Conservation (phyloP, 2,329 filamentous ascomycete genomes). For the Exophiala aquamarina region DNA sequence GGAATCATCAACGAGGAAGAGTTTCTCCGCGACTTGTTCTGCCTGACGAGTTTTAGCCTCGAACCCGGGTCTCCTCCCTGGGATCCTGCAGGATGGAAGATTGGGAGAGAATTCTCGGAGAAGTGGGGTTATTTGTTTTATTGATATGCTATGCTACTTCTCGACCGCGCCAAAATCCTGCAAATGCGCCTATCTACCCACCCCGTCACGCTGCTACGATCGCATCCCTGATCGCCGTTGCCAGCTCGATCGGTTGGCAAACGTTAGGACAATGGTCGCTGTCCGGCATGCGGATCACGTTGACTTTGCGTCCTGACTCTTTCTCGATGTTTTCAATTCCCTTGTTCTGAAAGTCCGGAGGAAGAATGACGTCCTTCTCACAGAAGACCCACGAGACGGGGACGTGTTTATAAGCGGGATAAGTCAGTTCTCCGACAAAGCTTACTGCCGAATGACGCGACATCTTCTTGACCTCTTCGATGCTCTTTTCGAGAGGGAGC, state of each 20-base stretch:
- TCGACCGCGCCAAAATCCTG: neutral
- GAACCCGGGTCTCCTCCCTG: slow-evolving; percentile 30
- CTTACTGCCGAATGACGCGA: slow-evolving; percentile 30
- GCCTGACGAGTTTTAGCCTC: slow-evolving; percentile 36
- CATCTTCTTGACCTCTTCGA: slow-evolving; percentile 24
- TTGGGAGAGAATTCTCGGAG: slow-evolving; percentile 33
- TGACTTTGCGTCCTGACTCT: slow-evolving; percentile 33
- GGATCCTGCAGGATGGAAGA: slow-evolving; percentile 38
- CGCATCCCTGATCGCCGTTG: slow-evolving; percentile 15
- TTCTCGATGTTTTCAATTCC: slow-evolving; percentile 34
- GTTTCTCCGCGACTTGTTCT: slow-evolving; percentile 36
- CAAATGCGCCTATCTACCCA: neutral
- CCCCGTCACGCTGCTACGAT: slow-evolving; percentile 5
- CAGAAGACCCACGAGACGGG: slow-evolving; percentile 43
- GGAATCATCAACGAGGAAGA: slow-evolving; percentile 38
- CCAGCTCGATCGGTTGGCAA: slow-evolving; percentile 27
- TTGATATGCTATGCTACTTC: slow-evolving; percentile 8
- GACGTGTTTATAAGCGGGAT: slow-evolving; percentile 41
- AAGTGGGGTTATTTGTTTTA: slow-evolving; percentile 41
- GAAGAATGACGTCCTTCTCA: slow-evolving; percentile 39
- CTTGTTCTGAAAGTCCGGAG: slow-evolving; percentile 32
- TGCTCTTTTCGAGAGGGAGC: slow-evolving; percentile 16
- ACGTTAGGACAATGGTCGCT: slow-evolving; percentile 33
- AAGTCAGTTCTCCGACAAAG: slow-evolving; percentile 31
- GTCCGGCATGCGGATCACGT: slow-evolving; percentile 31